Base-by-base conservation (phyloP, 2,329 filamentous ascomycete species). In the Colletotrichum sp. region DNA sequence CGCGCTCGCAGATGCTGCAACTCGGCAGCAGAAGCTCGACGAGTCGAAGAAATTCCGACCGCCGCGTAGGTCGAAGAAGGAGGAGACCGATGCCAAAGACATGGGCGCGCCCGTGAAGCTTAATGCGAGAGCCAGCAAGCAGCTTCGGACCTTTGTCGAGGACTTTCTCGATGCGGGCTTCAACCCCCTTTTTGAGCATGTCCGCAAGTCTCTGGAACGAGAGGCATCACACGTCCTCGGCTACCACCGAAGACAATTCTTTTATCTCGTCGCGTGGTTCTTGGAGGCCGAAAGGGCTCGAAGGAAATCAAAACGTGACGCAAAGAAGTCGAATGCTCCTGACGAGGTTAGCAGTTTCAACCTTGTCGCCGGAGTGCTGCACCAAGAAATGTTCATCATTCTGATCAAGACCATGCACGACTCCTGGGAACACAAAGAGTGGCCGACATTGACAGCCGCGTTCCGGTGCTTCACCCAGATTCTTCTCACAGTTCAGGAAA, bases 381-480 rank as follows among this genome's bases (percentile, higher is more conserved):
- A 96, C 80, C 97, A 99, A 83, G 95, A 99, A 84, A 98, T 95
- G 80, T 98, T 99, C 80, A 94, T 99, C 78, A 93, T 95, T 4
- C 86, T 99, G 21, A 98, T 96, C 79, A 92, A 95, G 67, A 92
- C 93, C 64, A 95, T 99, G 89, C 94, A 96, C 78, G 90, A 91
- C 70, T 92, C 93, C 5, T 90, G 94, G 77, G 96, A 98, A 78
- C 91, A 94, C 80, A 98, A 98, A 82, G 92, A 93, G 76, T 98
- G 96, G 96, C 91, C 92, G 71, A 95, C 98, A 80, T 86, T 99
- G 18, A 95, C 96, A 71, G 94, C 96, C 1, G 93, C 95, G 64
- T 97, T 99, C 93, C 93, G 95, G 71, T 98, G 96, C 82, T 98
- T 98, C 82, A 99, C 96, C 0, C 96, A 99, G 82, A 97, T 99